Evolutionary conservation across 345 rosid species (phyloP).

Genomic region (Eucalyptus pauciflora): DNA sequence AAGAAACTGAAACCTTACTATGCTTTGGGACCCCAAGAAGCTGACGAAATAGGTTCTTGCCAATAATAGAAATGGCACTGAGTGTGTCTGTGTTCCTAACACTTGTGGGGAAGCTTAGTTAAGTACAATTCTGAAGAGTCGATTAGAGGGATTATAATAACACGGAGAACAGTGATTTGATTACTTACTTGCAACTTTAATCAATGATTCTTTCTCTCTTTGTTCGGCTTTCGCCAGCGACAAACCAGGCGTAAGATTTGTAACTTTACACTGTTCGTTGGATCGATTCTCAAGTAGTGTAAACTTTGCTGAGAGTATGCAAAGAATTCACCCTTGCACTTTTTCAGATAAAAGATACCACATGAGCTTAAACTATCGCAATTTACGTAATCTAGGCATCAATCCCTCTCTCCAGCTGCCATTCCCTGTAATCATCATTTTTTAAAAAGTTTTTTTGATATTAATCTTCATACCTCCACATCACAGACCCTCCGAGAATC

Average conservation of each 20-base stretch:
- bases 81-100: neutral
- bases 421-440: neutral
- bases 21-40: neutral
- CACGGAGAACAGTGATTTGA: neutral
- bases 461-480: neutral
- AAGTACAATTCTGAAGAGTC: neutral
- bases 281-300: neutral
- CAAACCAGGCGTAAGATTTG: neutral
- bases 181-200: neutral
- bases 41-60: neutral
- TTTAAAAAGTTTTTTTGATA: neutral
- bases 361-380: neutral
- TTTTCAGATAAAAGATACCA: neutral
- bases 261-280: neutral
- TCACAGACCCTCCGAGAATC: neutral
- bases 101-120: neutral
- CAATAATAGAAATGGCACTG: neutral
- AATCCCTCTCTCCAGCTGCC: neutral
- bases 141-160: neutral
- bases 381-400: neutral
- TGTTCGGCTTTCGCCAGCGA: neutral
- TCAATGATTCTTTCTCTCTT: neutral
- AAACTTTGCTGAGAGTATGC: neutral
- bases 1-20: neutral
- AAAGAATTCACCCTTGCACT: neutral